Evolutionary conservation across 2,329 filamentous ascomycete genomes (phyloP), one percentile per base, ranked within the genome.

Genomic region (Sporothrix curviconia): DNA sequence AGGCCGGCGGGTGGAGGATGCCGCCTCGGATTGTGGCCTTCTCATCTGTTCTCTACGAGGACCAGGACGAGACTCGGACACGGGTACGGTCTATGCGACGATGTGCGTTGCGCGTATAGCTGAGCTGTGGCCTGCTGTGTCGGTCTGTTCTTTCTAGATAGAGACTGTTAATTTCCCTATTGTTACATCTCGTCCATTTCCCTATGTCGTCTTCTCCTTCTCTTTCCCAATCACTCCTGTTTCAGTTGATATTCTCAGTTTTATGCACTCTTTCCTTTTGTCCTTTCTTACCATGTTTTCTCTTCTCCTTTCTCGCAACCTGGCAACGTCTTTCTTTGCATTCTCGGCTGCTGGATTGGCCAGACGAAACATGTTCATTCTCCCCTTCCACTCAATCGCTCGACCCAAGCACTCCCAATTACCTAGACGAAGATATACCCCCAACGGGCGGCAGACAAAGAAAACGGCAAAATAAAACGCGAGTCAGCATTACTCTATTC

Each of bases 271-370:
- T 44, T 42, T 28, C 22, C n/a, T n/a, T 30, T 25, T 37, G 14
- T 32, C 19, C 25, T 42, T 50, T 52, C 32, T 55, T 24, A 32
- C 22, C 36, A 32, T 44, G 17, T 40, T 32, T 46, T 56, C 32
- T 50, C 28, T 24, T 11, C 44, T 55, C 37, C 22, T 47, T 42
- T 56, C 17, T 49, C 46, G 32, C 22, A 32, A 24, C 22, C 30
- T 44, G 44, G 34, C 34, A 32, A 36, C 30, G 3, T 46, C 47
- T 37, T 49, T 17, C 14, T 19, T 58, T 58, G 36, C 58, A 58
- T 61, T 61, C 52, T 61, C 55, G 60, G 52, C 58, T 60, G 58
- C 60, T 60, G 60, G 60, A 51, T 37, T 58, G 24, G 53, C 52
- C 52, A 15, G 51, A 39, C 51, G 44, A 25, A 42, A 19, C 24